These are phyloP conservation scores for Tolypocladium guangdongense DNA, from an alignment of 2,329 filamentous ascomycete species.

Conservation along the genomic window DNA sequence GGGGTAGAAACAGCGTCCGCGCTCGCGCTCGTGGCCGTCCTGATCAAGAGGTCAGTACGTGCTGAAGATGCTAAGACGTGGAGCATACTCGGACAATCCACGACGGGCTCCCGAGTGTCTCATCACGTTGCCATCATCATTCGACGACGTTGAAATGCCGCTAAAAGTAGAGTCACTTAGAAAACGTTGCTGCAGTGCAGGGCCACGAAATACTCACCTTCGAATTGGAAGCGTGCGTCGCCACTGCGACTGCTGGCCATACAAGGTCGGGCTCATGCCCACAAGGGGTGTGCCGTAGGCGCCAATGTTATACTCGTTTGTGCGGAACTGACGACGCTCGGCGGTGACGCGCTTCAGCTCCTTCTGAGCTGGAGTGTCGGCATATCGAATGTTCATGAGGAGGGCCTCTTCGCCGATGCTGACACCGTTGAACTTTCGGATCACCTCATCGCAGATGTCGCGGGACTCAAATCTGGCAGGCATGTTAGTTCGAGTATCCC, in stretches of 20 bases:
- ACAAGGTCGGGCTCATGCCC: conserved; percentile 33
- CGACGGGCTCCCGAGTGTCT: conserved; percentile 20
- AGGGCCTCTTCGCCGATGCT: conserved; percentile 67
- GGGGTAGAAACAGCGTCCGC: conserved; percentile 27
- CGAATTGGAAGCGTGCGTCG: conserved; percentile 20
- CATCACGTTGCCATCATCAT: conserved; percentile 14
- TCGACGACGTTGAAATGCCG: conserved; percentile 17
- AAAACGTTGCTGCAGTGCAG: not conserved
- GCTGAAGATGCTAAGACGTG: conserved; percentile 11
- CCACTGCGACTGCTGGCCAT: conserved; percentile 26
- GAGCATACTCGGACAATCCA: conserved; percentile 26
- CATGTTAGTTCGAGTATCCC: conserved; percentile 9
- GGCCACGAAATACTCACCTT: conserved; percentile 14
- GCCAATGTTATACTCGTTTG: conserved; percentile 82
- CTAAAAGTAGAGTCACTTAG: conserved; percentile 4
- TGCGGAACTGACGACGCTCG: conserved; percentile 88
- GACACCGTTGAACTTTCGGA: conserved; percentile 75
- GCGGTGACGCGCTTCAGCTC: conserved; percentile 92
- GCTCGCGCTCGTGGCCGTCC: conserved; percentile 28
- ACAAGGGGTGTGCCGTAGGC: conserved; percentile 55
- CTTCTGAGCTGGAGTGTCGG: conserved; percentile 94
- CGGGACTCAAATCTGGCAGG: conserved; percentile 72
- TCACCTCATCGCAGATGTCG: conserved; percentile 81
- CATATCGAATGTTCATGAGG: conserved; percentile 88
- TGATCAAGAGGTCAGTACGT: conserved; percentile 22